Evolutionary conservation across 345 rosid species (phyloP).

Genomic region (Populus euphratica): DNA sequence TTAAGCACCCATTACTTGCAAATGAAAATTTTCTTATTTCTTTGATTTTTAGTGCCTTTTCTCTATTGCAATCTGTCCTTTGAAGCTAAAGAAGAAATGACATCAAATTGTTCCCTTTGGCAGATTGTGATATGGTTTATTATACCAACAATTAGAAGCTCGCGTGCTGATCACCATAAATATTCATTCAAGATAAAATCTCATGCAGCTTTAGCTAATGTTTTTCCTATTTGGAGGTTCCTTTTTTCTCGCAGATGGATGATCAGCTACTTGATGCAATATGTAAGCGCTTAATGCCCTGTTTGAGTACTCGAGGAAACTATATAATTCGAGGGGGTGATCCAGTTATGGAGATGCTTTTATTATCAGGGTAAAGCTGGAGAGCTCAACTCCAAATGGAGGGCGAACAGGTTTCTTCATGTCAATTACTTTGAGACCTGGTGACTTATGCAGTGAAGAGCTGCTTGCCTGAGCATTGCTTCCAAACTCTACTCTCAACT

Average conservation of each 20-base stretch:
- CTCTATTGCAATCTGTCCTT: neutral
- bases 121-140: constrained; percentile 89
- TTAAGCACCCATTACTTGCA: neutral
- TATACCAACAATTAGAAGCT: constrained; percentile 57
- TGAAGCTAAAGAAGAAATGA: constrained; percentile 2
- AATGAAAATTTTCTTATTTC: neutral
- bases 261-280: constrained; percentile 90
- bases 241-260: constrained; percentile 90
- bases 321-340: constrained; percentile 92
- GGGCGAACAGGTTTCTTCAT: constrained; percentile 94
- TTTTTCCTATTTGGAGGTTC: constrained; percentile 53
- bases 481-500: constrained; percentile 63
- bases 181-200: neutral
- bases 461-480: constrained; percentile 91
- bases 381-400: constrained; percentile 90
- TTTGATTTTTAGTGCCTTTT: neutral
- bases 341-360: constrained; percentile 86
- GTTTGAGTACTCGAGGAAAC: constrained; percentile 71
- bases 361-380: constrained; percentile 76
- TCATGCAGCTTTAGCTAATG: neutral
- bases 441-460: constrained; percentile 92
- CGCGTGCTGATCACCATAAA: constrained; percentile 39
- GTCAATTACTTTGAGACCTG: constrained; percentile 67
- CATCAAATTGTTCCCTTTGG: constrained; percentile 7
- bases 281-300: constrained; percentile 78